These are phyloP conservation scores for Colletotrichum sp. DNA, from an alignment of 2,329 filamentous ascomycete genomes.

Conservation along the genomic window DNA sequence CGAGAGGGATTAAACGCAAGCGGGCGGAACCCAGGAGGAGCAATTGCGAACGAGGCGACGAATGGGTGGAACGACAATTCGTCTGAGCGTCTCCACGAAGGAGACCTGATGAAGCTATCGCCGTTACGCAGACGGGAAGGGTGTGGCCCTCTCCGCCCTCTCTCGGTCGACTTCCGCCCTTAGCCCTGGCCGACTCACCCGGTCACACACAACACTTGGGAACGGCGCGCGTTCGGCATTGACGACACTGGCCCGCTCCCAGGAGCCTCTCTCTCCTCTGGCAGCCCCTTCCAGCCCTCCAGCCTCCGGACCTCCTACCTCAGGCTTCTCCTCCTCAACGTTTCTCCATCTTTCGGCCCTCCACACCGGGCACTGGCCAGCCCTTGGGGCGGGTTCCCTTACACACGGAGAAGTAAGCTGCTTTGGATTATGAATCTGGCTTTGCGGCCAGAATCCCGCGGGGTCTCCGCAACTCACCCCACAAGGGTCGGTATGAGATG, in stretches of 20 bases:
- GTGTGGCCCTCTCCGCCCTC: constrained; percentile 9
- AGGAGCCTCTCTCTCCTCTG: not conserved
- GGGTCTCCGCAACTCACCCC: constrained; percentile 20
- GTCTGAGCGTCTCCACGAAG: constrained; percentile 9
- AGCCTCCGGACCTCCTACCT: not conserved
- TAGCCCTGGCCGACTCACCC: constrained; percentile 17
- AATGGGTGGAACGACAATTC: not conserved
- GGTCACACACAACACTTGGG: not conserved
- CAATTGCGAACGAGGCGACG: not conserved
- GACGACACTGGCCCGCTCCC: not conserved
- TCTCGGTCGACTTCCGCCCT: constrained; percentile 20
- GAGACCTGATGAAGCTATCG: constrained; percentile 5
- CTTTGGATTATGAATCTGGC: constrained; percentile 14
- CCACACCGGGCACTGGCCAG: not conserved
- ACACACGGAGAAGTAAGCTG: constrained; percentile 10
- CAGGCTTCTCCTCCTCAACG: not conserved
- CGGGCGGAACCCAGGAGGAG: constrained; percentile 9
- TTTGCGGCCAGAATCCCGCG: constrained; percentile 19
- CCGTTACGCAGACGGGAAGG: not conserved
- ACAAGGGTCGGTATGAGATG: constrained; percentile 12
- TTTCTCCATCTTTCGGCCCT: constrained; percentile 19
- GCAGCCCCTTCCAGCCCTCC: not conserved
- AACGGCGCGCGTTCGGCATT: constrained; percentile 12
- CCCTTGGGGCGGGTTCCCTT: not conserved
- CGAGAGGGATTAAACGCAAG: constrained; percentile 6